phyloP scores from a whole-genome alignment of 768 basidiomycete species.

The Megacollybia marginata region DNA sequence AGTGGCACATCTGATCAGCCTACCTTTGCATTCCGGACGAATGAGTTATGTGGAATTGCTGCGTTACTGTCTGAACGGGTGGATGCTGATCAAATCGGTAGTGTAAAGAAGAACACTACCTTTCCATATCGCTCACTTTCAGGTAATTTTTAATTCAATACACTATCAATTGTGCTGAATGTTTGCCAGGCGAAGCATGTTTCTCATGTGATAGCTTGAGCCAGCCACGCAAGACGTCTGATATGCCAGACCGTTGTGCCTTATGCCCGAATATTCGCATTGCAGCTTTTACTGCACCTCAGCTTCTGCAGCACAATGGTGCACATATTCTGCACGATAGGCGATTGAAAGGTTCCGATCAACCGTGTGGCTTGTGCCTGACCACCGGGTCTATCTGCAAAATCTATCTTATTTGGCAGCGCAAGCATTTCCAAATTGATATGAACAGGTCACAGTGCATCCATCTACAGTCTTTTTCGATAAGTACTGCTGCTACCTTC shows the following conservation, averaged over 20 bases:
- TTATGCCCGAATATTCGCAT: background rate
- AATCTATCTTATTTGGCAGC: background rate
- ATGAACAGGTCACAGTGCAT: background rate
- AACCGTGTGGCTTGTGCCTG: background rate
- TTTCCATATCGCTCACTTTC: no score
- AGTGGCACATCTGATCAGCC: no score
- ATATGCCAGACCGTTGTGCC: background rate
- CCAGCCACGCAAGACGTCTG: background rate
- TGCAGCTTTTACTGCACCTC: background rate
- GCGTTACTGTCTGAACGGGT: no score
- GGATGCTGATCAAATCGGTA: no score
- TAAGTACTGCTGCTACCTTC: background rate
- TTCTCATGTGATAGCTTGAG: background rate
- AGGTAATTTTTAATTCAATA: no score
- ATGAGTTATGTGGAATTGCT: no score
- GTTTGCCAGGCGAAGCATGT: background rate
- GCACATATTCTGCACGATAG: background rate
- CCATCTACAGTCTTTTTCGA: background rate
- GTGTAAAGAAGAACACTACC: no score
- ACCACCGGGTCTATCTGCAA: background rate
- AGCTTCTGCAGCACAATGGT: background rate
- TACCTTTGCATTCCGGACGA: no score
- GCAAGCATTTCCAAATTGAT: background rate
- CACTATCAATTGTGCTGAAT: no score
- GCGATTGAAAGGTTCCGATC: background rate